Evolutionary conservation across 345 rosid genomes (phyloP).

Genomic region (Populus simonii): DNA sequence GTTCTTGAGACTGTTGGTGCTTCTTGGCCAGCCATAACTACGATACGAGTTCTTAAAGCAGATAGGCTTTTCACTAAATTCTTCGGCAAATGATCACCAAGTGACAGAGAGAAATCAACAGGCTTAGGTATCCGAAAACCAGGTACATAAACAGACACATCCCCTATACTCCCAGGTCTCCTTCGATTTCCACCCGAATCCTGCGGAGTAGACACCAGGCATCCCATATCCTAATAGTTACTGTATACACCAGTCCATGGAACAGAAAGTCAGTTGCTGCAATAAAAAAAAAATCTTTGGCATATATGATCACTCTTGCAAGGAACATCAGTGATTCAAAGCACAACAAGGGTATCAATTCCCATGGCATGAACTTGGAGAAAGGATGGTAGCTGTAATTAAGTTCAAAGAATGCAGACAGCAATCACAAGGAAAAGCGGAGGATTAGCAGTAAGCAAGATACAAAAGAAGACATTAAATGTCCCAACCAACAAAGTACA

Average conservation of each 20-base stretch:
- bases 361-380: constrained; percentile 13
- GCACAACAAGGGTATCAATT: constrained; percentile 14
- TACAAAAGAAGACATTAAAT: constrained; percentile 40
- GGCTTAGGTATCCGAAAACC: constrained; percentile 93
- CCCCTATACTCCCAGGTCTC: constrained; percentile 86
- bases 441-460: constrained; percentile 28
- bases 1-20: constrained; percentile 91
- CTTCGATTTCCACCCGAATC: constrained; percentile 77
- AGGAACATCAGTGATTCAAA: background rate
- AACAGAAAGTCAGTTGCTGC: constrained; percentile 12
- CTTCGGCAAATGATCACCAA: constrained; percentile 70
- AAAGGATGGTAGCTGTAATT: background rate
- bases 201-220: constrained; percentile 80
- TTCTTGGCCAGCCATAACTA: constrained; percentile 98
- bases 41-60: constrained; percentile 87
- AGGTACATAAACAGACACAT: constrained; percentile 82
- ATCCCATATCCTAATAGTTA: constrained; percentile 65
- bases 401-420: constrained; percentile 25
- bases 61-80: constrained; percentile 71
- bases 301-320: constrained; percentile 1
- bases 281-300: background rate
- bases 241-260: constrained; percentile 30
- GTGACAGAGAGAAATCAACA: constrained; percentile 68
- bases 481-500: constrained; percentile 67
- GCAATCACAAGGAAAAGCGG: constrained; percentile 28